These are phyloP conservation scores for Apodospora peruviana DNA, from an alignment of 495 filamentous ascomycete genomes.

Conservation along the genomic window DNA sequence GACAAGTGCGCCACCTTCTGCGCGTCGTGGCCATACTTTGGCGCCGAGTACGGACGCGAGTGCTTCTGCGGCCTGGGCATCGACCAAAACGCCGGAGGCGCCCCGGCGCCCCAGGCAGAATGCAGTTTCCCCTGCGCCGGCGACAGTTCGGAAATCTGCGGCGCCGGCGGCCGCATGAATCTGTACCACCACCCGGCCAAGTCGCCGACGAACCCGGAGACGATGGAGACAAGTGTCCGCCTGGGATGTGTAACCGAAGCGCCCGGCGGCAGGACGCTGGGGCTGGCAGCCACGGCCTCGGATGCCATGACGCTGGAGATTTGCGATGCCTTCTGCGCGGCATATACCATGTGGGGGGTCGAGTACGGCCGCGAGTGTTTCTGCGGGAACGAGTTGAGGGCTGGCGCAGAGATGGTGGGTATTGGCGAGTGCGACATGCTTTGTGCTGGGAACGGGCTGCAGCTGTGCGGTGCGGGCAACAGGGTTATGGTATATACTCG, in stretches of 20 bases:
- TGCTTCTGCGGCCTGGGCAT: slow-evolving; percentile 34
- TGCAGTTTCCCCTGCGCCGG: slow-evolving; percentile 40
- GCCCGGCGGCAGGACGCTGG: slow-evolving; percentile 28
- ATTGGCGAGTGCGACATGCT: slow-evolving; percentile 33
- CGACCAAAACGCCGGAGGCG: slow-evolving; percentile 22
- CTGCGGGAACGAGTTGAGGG: slow-evolving; percentile 33
- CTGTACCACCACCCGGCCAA: slow-evolving; percentile 25
- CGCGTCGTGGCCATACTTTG: slow-evolving; percentile 6
- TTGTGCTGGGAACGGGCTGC: slow-evolving; percentile 32
- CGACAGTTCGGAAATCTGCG: slow-evolving; percentile 34
- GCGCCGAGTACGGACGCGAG: slow-evolving; percentile 6
- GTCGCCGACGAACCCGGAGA: slow-evolving; percentile 15
- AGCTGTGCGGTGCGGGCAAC: slow-evolving; percentile 38
- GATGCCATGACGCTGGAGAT: slow-evolving; percentile 40
- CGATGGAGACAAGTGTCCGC: slow-evolving; percentile 30
- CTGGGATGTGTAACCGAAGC: slow-evolving; percentile 44
- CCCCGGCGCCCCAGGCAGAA: slow-evolving; percentile 19
- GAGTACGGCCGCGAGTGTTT: slow-evolving; percentile 46
- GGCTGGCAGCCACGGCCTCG: slow-evolving; percentile 21
- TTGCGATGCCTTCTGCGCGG: slow-evolving; percentile 40
- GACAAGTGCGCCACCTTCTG: slow-evolving; percentile 18
- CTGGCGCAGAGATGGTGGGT: slow-evolving; percentile 15
- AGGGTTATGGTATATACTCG: slow-evolving; percentile 30
- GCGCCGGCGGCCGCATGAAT: slow-evolving; percentile 33
- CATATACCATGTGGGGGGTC: slow-evolving; percentile 37